Percentiles rank a stretch among this genome's conserved stretches.
Evolutionary conservation across 1,139 yeast species (phyloP).

Genomic region (Geotrichum reessii): DNA sequence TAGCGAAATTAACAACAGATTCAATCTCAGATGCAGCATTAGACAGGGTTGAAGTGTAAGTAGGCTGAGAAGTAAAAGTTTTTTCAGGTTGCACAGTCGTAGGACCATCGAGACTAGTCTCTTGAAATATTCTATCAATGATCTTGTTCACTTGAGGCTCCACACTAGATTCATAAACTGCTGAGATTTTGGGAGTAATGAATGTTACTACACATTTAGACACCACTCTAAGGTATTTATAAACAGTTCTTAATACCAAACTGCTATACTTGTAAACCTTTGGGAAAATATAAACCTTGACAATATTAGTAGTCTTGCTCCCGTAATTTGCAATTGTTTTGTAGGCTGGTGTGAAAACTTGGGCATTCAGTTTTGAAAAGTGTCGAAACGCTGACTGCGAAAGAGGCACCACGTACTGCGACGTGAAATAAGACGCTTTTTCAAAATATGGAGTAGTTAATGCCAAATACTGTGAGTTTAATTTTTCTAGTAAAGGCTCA

Average conservation of each 20-base stretch:
- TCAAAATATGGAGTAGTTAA: constrained; percentile 19
- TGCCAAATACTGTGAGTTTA: constrained; percentile 14
- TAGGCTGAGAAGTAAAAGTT: background rate
- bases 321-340: constrained; percentile 15
- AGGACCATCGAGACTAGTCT: background rate
- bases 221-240: constrained; percentile 7
- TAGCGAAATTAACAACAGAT: background rate
- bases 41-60: background rate
- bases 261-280: background rate
- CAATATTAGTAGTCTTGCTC: background rate
- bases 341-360: constrained; percentile 17
- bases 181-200: constrained; percentile 23
- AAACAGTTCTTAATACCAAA: background rate
- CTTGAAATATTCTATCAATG: constrained; percentile 24
- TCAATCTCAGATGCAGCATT: constrained; percentile 2
- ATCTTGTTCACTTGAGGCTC: constrained; percentile 32
- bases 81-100: background rate
- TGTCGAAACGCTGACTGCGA: constrained; percentile 13
- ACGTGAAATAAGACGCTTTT: constrained; percentile 13
- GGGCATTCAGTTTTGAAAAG: constrained; percentile 14
- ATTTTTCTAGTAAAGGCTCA: constrained; percentile 20
- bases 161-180: constrained; percentile 25
- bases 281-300: constrained; percentile 6
- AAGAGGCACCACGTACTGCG: constrained; percentile 19
- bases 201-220: constrained; percentile 21